Evolutionary conservation across 768 basidiomycete species (phyloP), one percentile per base, ranked within the genome.

Genomic region (Leccinellum albellum): DNA sequence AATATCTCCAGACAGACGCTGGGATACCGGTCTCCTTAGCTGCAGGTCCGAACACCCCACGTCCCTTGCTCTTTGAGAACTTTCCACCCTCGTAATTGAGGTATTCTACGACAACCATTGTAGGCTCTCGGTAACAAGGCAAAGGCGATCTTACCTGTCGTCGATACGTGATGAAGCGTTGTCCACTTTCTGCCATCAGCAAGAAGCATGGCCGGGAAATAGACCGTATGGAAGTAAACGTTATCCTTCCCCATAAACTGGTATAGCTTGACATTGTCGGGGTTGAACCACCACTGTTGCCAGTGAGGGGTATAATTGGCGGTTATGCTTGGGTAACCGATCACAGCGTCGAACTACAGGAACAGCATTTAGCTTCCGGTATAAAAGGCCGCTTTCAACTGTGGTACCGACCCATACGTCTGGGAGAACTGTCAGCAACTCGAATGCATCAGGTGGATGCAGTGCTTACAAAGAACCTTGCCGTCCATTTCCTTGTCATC

Each of bases 191-290:
- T 84, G 17, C 91, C 89, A 62, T 98, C 94, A 3, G 86, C 97
- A 58, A 98, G 75, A 66, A 92, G 83, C 56, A 94, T 86, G 4
- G 92, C 87, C 28, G 97, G 96, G 78, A 87, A 99, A 65, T 93
- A 93, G 40, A 99, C 85, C 0, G 93, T 93, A 73, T 99, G 97
- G 84, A 99, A 99, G 74, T 96, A 98, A 50, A 95, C 93, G 60
- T 94, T 98, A 71, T 98, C 96, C 76, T 99, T 99, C 69, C 97
- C 97, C 97, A 99, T 99, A 79, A 99, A 99, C 73, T 99, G 96
- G 76, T 93, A 97, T 51, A 98, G 77, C 64, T 84, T 80, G 57
- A 99, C 94, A 64, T 98, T 80, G 63, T 91, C 79, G 2, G 88
- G 89, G 67, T 95, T 89, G 67, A 89, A 85, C 97, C 97, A 99